Evolutionary conservation across 306 rosid species (phyloP).

Genomic region (Acacia confusa): DNA sequence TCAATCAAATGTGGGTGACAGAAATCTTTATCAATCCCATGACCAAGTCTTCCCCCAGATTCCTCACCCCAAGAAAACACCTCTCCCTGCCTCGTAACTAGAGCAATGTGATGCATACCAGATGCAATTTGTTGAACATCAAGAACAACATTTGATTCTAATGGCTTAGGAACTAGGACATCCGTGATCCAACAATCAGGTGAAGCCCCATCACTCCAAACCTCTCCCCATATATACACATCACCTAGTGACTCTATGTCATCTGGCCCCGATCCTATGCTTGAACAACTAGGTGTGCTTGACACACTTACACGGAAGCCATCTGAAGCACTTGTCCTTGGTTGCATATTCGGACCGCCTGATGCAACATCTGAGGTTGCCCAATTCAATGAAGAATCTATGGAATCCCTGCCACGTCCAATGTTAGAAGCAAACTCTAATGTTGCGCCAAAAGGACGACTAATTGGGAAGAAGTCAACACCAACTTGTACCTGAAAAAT

Average conservation of each 20-base stretch:
- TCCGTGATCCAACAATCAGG: conserved; percentile 44
- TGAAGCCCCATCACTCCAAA: conserved; percentile 56
- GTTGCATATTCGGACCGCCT: conserved; percentile 64
- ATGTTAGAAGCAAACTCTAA: conserved; percentile 45
- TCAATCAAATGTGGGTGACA: conserved; percentile 62
- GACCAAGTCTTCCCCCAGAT: conserved; percentile 74
- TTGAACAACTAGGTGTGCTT: conserved; percentile 51
- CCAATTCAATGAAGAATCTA: conserved; percentile 43
- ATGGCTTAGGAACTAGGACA: conserved; percentile 56
- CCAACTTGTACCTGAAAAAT: conserved; percentile 41
- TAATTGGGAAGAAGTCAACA: conserved; percentile 33
- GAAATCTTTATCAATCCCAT: conserved; percentile 59
- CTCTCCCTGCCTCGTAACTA: conserved; percentile 76
- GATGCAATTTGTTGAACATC: conserved; percentile 74
- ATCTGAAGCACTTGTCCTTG: conserved; percentile 58
- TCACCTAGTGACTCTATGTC: conserved; percentile 77
- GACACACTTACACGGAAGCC: conserved; percentile 70
- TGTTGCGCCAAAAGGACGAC: conserved; percentile 43
- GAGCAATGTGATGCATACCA: conserved; percentile 60
- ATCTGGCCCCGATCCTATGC: conserved; percentile 76
- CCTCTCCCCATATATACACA: conserved; percentile 73
- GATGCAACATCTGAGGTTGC: conserved; percentile 60
- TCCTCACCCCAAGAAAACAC: conserved; percentile 86
- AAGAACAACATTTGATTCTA: conserved; percentile 69
- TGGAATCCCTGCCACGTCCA: conserved; percentile 45